Conservation (phyloP, 73 alveolate genomes). For the Halteria grandinella region DNA sequence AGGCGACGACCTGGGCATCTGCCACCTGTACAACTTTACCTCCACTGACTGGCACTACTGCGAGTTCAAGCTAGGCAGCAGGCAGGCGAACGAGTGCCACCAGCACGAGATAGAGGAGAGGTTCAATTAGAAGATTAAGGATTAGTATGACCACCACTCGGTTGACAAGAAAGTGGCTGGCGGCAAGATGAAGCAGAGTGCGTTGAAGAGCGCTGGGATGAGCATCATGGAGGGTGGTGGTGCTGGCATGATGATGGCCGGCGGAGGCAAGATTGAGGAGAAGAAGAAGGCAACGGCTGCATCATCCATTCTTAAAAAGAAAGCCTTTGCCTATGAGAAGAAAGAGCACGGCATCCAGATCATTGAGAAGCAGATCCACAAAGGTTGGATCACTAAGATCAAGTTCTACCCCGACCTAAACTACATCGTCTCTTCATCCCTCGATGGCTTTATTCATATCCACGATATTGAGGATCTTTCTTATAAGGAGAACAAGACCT, state of each 20-base stretch:
- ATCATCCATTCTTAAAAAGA: neutral
- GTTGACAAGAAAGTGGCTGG: neutral
- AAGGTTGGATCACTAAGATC: conserved; percentile 79
- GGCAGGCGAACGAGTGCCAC: conserved; percentile 55
- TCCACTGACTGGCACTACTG: conserved; percentile 77
- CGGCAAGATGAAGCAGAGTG: neutral
- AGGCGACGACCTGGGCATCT: conserved; percentile 82
- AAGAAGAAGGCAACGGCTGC: neutral
- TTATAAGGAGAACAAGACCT: conserved; percentile 70
- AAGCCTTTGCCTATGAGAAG: conserved; percentile 25
- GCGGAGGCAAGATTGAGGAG: neutral
- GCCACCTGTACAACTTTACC: conserved; percentile 68
- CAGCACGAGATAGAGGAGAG: conserved; percentile 34
- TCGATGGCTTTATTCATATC: conserved; percentile 70
- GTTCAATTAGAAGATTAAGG: conserved; percentile 24
- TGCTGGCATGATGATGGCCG: neutral
- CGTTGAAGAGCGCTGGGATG: too few relatives aligned
- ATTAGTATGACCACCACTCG: neutral
- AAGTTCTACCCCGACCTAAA: conserved; percentile 72
- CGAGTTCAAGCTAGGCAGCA: conserved; percentile 52
- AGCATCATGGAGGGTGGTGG: too few relatives aligned
- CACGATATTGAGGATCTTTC: conserved; percentile 71
- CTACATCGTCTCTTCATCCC: conserved; percentile 66
- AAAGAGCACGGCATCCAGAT: conserved; percentile 26
- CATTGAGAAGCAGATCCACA: conserved; percentile 61